Base-by-base conservation (phyloP, 2,329 filamentous ascomycete species). In the Epichloe baconii region DNA sequence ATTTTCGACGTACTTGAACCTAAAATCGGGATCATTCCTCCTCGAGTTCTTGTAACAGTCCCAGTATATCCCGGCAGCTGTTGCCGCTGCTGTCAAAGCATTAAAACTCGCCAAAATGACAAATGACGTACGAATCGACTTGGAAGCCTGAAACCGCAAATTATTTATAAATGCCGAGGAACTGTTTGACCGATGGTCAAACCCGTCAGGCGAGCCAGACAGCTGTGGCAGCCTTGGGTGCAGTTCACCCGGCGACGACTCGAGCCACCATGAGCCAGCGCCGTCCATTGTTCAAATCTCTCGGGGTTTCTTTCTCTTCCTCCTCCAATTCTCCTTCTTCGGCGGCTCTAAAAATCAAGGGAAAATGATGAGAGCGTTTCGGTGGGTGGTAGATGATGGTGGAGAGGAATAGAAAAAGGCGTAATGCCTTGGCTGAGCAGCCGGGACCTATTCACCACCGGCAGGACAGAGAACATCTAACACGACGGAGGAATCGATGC, bases 61-160 rank as follows among this genome's bases (percentile, higher is more conserved):
- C 62, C 75, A 76, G 41, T 80, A 62, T 49, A 83, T 82, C 26
- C 77, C 77, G 26, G 70, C 56, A 10, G 76, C 75, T 6, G 78
- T 79, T 17, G 71, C 70, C 52, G 79, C 72, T 4, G 79, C 78
- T 17, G 76, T 76, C 49, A 80, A 61, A 21, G 77, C 71, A 62
- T 83, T 84, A 67, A 83, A 82, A 51, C 71, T 66, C 37, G 79
- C 75, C 50, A 83, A 69, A 53, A 82, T 78, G 51, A 83, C 75
- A 43, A 77, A 78, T 23, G 79, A 81, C 17, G 76, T 80, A 57
- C 80, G 72, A 58, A 81, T 71, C 36, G 78, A 81, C 59, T 74
- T 79, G 55, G 73, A 73, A 15, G 73, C 70, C 34, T 72, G 71
- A 55, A 79, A 76, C 52, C 67, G 70, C 56, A 79, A 69, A 55